Base-by-base conservation (phyloP, 1,139 yeast genomes). In the Candida tetrigidarum region DNA sequence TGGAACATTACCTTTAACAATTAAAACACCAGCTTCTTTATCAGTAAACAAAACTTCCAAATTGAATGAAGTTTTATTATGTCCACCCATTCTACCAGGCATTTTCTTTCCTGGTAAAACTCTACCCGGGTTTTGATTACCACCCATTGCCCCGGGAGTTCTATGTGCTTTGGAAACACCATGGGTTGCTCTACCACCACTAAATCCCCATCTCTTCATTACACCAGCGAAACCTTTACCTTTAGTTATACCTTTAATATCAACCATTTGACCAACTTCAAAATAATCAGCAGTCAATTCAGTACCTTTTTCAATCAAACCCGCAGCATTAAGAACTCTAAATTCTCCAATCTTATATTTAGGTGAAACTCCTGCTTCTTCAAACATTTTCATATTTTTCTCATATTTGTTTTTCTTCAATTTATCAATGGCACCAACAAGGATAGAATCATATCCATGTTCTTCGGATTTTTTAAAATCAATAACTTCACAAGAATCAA, bases 191-290 rank as follows among this genome's bases (percentile, higher is more conserved):
- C 82, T 80, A 65, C 89, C 81, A 75, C 99, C 99, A 43, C 74
- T 74, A 70, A 93, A 93, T n/a, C 90, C 88, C 75, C 87, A 87
- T 70, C 97, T 83, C 66, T 93, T 93, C 97, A 93, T 93, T 16
- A 93, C 99, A 81, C 99, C 99, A 16, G 93, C 91, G 65, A 90
- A 90, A 12, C 99, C 99, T 69, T 95, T 93, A 70, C 99, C 99
- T 66, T 91, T 93, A 40, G 95, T 77, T 16, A 79, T 76, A 11
- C 92, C 86, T 59, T 83, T 78, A 42, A 89, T 72, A 62, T 93
- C 99, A 22, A 93, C 93, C 50, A 73, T 78, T 63, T 90, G 96
- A 20, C 98, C 99, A 15, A 74, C 77, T 45, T 82, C 78, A 64
- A 93, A 92, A 65, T 86, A 93, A 58, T 89, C 91, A 1, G 97